A percentile compares a stretch with the other conserved stretches of the same genome.
phyloP scores from a whole-genome alignment of 2,329 filamentous ascomycete genomes.

The Penicillium sp. region DNA sequence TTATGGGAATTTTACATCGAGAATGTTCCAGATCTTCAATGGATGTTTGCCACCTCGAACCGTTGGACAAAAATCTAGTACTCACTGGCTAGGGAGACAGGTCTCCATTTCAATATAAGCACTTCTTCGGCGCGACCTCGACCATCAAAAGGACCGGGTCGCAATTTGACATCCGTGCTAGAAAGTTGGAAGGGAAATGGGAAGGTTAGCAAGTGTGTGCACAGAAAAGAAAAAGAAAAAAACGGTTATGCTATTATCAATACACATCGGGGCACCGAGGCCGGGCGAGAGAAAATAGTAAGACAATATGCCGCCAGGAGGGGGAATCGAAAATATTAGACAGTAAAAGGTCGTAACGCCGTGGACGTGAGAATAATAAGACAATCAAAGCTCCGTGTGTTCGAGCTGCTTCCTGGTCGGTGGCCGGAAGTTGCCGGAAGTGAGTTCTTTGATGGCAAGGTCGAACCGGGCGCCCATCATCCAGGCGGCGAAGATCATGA shows the following conservation, averaged over 20 bases:
- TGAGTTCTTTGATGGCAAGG: conserved; percentile 59
- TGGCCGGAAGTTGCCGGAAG: conserved; percentile 47
- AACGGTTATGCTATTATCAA: conserved; percentile 33
- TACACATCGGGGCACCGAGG: conserved; percentile 28
- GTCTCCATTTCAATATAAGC: conserved; percentile 64
- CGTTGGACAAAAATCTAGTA: conserved; percentile 45
- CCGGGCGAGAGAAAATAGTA: conserved; percentile 20
- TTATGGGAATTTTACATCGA: conserved; percentile 55
- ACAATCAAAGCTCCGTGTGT: conserved; percentile 43
- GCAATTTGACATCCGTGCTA: conserved; percentile 99
- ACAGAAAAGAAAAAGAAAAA: conserved; percentile 6
- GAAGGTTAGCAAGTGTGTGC: background rate
- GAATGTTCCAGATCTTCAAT: conserved; percentile 52
- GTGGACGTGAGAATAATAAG: conserved; percentile 17
- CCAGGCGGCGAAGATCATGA: conserved; percentile 81
- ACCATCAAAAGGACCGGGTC: conserved; percentile 75
- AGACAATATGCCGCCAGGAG: conserved; percentile 30
- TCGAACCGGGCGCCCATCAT: conserved; percentile 81
- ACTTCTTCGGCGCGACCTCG: conserved; percentile 99
- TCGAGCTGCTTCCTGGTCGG: conserved; percentile 24
- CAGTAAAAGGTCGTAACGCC: conserved; percentile 33
- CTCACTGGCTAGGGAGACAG: conserved; percentile 35
- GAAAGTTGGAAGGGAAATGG: conserved; percentile 14
- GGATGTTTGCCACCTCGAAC: conserved; percentile 40
- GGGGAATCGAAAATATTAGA: conserved; percentile 25